Percentiles rank a stretch among this genome's conserved stretches.
phyloP scores from a whole-genome alignment of 768 basidiomycete species.

The Tylopilus plumbeoviolaceoides region DNA sequence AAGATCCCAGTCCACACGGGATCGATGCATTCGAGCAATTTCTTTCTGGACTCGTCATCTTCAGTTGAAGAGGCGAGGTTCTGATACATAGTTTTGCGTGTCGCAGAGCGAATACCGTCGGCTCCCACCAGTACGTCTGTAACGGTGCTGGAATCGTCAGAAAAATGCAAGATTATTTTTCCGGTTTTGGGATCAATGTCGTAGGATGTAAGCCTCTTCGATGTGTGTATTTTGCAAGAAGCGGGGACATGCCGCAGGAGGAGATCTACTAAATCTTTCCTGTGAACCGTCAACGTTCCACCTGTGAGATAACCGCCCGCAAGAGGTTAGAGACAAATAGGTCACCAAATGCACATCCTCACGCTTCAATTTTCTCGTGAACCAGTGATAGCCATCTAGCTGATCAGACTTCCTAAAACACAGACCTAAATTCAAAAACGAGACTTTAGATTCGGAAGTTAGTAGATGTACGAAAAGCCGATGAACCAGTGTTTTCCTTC shows the following conservation, averaged over 20 bases:
- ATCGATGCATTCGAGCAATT: constrained; percentile 23
- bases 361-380: constrained; percentile 24
- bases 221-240: constrained; percentile 31
- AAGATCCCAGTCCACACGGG: constrained; percentile 15
- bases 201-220: constrained; percentile 16
- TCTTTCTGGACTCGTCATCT: constrained; percentile 2
- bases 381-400: constrained; percentile 27
- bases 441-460: not conserved
- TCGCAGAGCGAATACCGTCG: constrained; percentile 40
- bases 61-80: constrained; percentile 6
- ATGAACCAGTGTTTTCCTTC: constrained; percentile 21
- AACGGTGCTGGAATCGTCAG: constrained; percentile 31
- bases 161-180: constrained; percentile 32
- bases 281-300: constrained; percentile 31
- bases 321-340: not conserved
- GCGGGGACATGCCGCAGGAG: not conserved
- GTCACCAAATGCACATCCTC: not conserved
- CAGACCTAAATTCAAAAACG: constrained; percentile 13
- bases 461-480: too few relatives aligned
- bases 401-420: constrained; percentile 34
- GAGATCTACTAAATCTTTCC: constrained; percentile 33
- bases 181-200: constrained; percentile 15
- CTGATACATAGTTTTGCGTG: constrained; percentile 22
- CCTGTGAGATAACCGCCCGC: constrained; percentile 16
- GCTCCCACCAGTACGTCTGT: constrained; percentile 42